phyloP scores from a whole-genome alignment of 1,284 basidiomycete genomes.

The Ustilago shanxiensis region DNA sequence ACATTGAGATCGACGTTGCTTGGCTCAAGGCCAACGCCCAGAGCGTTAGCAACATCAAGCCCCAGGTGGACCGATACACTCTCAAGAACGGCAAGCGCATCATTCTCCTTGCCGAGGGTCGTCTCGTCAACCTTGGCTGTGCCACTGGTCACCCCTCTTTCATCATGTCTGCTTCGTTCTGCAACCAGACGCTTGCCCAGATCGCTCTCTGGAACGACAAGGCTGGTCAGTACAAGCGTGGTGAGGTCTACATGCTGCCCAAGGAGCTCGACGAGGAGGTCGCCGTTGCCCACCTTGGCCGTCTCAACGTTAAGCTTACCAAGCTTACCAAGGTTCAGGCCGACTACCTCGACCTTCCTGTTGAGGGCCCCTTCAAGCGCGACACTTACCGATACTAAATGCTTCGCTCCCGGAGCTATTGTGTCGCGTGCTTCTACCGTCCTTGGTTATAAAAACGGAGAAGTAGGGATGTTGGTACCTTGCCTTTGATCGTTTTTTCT shows the following conservation, averaged over 20 bases:
- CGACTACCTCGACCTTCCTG: conserved; percentile 90
- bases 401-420: background rate
- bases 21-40: conserved; percentile 96
- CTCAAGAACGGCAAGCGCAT: conserved; percentile 80
- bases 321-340: conserved; percentile 83
- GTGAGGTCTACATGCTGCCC: conserved; percentile 76
- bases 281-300: conserved; percentile 90
- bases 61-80: conserved; percentile 98
- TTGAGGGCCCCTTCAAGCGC: conserved; percentile 86
- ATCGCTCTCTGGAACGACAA: conserved; percentile 94
- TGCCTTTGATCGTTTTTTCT: conserved; percentile 13
- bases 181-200: conserved; percentile 98
- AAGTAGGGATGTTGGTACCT: conserved; percentile 35
- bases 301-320: conserved; percentile 95
- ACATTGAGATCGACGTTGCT: conserved; percentile 98
- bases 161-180: conserved; percentile 99
- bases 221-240: conserved; percentile 81
- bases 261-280: conserved; percentile 99
- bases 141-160: conserved; percentile 75
- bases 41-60: conserved; percentile 91
- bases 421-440: background rate
- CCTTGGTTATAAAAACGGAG: background rate
- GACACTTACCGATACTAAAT: conserved; percentile 70
- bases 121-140: conserved; percentile 98
- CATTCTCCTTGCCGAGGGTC: conserved; percentile 97